Base-by-base conservation (phyloP, 176 grass and related monocot species). In the Cenchrus americanus region DNA sequence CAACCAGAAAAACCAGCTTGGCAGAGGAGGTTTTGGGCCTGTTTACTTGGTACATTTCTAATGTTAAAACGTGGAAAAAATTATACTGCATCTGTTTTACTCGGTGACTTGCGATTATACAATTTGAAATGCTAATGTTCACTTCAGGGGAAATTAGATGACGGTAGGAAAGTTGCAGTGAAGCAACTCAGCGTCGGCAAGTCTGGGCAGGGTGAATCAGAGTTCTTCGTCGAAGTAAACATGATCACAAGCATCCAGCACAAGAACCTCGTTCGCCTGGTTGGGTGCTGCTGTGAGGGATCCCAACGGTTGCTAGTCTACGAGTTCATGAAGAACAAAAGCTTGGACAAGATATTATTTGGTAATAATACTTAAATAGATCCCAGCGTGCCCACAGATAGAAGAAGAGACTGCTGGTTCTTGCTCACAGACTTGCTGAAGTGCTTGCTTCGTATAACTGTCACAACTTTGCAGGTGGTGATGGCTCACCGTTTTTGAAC, bases 161-260 rank as follows among this genome's bases (percentile, higher is more conserved):
- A 84, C 17, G 92, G 92, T 0, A 74, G 84, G 76, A 89, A 78
- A 73, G 89, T 94, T 48, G 92, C 92, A 5, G 92, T 94, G 80
- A 94, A 94, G 86, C 92, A 91, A 41, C 58, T 91, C 52, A 86
- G 79, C 46, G 76, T 89, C 3, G 89, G 86, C 65, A 94, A 86
- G 62, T 94, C 89, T 6, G 83, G 87, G 42, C 92, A 94, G 82
- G 92, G 92, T 8, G 89, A 94, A 22, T 62, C 83, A n/a, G 92
- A 94, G 67, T 94, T 94, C 78, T 88, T 94, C 43, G 89, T 88
- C 0, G 86, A 94, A 37, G 89, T 94, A 27, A 89, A 88, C 76
- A 91, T 94, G 92, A 87, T 94, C 69, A 94, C 92, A 4, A 94
- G 84, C 92, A 94, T 94, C 65, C 86, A 94, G 67, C 92, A 94